These are phyloP conservation scores for Meyerozyma smithsonii DNA, from an alignment of 1,139 yeast species.

Conservation along the genomic window DNA sequence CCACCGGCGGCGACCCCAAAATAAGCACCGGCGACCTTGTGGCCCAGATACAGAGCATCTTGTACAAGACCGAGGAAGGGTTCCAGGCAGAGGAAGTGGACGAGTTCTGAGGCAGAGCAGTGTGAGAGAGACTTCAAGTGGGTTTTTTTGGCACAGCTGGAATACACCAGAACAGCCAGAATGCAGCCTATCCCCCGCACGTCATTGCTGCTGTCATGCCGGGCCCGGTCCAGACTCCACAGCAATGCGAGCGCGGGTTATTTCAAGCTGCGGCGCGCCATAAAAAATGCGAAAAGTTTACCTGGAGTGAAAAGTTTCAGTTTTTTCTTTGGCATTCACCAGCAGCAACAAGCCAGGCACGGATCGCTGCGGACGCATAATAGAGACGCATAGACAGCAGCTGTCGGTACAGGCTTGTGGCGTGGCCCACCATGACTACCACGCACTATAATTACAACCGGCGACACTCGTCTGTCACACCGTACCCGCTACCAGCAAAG, in stretches of 20 bases:
- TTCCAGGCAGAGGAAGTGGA: slow-evolving; percentile 44
- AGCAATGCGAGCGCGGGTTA: too few species aligned
- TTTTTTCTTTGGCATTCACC: background rate
- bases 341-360: background rate
- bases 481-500: slow-evolving; percentile 33
- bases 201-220: too few species aligned
- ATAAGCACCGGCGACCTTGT: slow-evolving; percentile 39
- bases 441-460: slow-evolving; percentile 30
- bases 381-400: too few species aligned
- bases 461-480: slow-evolving; percentile 28
- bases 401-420: background rate
- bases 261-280: slow-evolving; percentile 2
- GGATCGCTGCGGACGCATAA: background rate
- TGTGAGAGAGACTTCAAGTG: background rate
- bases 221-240: too few species aligned
- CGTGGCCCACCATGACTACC: slow-evolving; percentile 18
- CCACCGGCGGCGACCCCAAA: slow-evolving; percentile 36
- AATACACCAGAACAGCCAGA: too few species aligned
- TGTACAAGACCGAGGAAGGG: slow-evolving; percentile 82
- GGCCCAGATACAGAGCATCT: slow-evolving; percentile 63
- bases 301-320: background rate
- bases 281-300: slow-evolving; percentile 1
- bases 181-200: too few species aligned
- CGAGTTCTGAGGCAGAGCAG: slow-evolving; percentile 5
- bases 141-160: background rate